phyloP scores from a whole-genome alignment of 2,329 filamentous ascomycete species.

The Camillea tinctor region DNA sequence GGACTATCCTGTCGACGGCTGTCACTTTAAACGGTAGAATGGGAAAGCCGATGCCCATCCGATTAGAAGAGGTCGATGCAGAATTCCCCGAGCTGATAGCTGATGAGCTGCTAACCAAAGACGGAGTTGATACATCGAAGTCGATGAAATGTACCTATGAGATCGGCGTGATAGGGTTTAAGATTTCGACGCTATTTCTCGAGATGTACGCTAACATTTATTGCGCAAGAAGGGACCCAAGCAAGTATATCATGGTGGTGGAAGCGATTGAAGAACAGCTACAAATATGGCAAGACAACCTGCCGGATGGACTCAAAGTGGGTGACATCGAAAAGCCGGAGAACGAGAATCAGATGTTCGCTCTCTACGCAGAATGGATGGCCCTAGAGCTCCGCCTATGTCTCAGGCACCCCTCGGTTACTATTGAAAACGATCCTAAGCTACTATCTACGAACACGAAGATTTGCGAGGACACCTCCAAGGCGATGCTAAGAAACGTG shows the following conservation, averaged over 20 bases:
- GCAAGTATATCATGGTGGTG: constrained; percentile 63
- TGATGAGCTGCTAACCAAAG: constrained; percentile 67
- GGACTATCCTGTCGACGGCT: constrained; percentile 65
- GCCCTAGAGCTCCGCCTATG: constrained; percentile 58
- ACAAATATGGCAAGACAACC: constrained; percentile 58
- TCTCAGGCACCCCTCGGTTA: constrained; percentile 61
- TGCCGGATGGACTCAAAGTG: constrained; percentile 59
- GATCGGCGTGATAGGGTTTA: constrained; percentile 64
- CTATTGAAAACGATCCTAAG: constrained; percentile 51
- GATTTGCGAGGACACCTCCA: constrained; percentile 65
- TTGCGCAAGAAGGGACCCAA: constrained; percentile 61
- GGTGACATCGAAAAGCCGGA: constrained; percentile 42
- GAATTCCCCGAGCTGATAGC: constrained; percentile 71
- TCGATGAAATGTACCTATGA: constrained; percentile 64
- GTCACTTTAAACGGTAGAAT: constrained; percentile 72
- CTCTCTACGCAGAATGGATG: constrained; percentile 54
- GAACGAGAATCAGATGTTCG: constrained; percentile 46
- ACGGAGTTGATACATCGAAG: constrained; percentile 56
- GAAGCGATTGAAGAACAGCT: constrained; percentile 65
- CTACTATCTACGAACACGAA: constrained; percentile 62
- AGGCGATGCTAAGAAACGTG: constrained; percentile 61
- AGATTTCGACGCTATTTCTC: constrained; percentile 64
- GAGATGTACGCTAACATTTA: constrained; percentile 79
- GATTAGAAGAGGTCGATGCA: constrained; percentile 73
- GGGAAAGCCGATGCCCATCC: constrained; percentile 73